Evolutionary conservation across 75 land plant genomes (phyloP), one percentile per base, ranked within the genome.

Genomic region (Picea glauca): DNA sequence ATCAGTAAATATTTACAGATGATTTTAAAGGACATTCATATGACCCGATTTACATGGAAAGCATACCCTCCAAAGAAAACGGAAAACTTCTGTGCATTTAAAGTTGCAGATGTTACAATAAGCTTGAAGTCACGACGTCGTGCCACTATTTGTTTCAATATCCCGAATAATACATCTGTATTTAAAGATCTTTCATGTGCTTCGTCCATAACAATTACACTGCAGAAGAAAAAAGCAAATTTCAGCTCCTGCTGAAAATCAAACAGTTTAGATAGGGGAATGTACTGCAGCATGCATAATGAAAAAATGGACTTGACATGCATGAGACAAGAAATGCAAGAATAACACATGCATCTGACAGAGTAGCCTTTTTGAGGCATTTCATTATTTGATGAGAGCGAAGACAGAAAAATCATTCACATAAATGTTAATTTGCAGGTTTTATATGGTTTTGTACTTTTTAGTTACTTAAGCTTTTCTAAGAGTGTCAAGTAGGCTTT

Each of bases 31-130:
- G 30, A 76, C 26, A n/a, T 0, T 3, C 78, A 77, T 43, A 75
- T 35, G 33, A 65, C 0, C 8, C 4, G 54, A 76, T 64, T 43
- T 76, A 58, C 54, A 60, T 63, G 21, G 56, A 6, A 12, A n/a
- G 17, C 3, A 31, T 78, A 94, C 99, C 98, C 93, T 80, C 99
- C 99, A 86, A 96, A 96, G 76, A 96, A 96, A 72, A 91, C 78
- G 12, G 99, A 94, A 78, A 96, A 96, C 78, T 96, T 96, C 87
- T 96, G 90, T 5, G 99, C 99, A 86, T 96, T 96, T 31, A 96
- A 85, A 66, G 99, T 96, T 40, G 99, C 99, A 81, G 99, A 96
- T 64, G 99, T 96, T 68, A 96, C 99, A 86, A 96, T 96, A 20
- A 96, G 95, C 91, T 93, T 96, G 84, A 96, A 96, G 78, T 96